Conservation (phyloP, 2,329 filamentous ascomycete species). For the Pseudogymnoascus sp. region DNA sequence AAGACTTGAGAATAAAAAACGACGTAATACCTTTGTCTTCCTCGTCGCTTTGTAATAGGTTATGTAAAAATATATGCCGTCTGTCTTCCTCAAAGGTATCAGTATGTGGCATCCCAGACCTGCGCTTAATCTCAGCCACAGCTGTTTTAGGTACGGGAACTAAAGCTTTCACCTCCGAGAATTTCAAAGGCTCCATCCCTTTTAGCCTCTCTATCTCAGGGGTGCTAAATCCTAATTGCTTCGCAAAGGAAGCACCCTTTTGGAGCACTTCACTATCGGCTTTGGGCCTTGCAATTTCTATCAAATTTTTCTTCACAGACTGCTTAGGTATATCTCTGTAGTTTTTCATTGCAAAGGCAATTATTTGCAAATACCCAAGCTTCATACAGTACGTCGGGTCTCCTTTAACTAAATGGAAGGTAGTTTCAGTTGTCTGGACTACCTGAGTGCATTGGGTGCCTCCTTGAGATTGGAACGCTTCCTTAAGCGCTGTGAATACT, state of each 20-base stretch:
- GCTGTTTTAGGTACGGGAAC: neutral
- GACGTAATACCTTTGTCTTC: conserved; percentile 17
- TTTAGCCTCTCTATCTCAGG: conserved; percentile 11
- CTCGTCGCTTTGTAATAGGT: conserved; percentile 13
- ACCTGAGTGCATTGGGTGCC: conserved; percentile 10
- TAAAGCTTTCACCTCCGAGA: neutral
- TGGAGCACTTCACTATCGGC: conserved; percentile 13
- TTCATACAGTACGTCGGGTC: conserved; percentile 9
- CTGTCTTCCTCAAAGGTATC: conserved; percentile 13
- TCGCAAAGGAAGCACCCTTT: conserved; percentile 14
- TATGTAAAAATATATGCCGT: conserved; percentile 14
- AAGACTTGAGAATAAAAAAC: conserved; percentile 19
- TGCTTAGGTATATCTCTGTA: conserved; percentile 12
- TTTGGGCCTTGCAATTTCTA: conserved; percentile 16
- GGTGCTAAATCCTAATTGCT: conserved; percentile 14
- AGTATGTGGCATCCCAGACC: conserved; percentile 12
- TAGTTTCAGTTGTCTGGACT: conserved; percentile 12
- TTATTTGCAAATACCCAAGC: conserved; percentile 11
- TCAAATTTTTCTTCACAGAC: conserved; percentile 11
- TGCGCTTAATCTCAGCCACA: conserved; percentile 12
- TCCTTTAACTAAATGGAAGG: conserved; percentile 6
- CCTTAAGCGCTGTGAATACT: conserved; percentile 10
- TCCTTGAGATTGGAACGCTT: neutral
- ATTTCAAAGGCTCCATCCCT: neutral
- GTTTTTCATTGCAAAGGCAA: conserved; percentile 13